phyloP scores from a whole-genome alignment of 1,284 basidiomycete genomes.

The Sporisorium sorghi region DNA sequence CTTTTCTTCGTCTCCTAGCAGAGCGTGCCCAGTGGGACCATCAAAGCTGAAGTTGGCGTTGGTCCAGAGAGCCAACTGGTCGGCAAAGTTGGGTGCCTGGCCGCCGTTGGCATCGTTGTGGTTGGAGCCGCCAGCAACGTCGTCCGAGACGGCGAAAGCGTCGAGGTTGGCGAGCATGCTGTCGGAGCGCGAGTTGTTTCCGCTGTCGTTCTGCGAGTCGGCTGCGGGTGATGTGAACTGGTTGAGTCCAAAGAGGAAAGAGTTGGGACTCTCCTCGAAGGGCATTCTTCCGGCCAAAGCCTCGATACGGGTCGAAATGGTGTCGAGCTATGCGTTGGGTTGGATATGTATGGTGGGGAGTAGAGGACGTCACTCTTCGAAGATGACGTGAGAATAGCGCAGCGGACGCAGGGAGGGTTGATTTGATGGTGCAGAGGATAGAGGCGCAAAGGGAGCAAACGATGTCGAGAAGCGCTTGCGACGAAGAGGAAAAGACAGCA shows the following conservation, averaged over 20 bases:
- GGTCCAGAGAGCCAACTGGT: constrained; percentile 68
- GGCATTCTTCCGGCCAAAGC: constrained; percentile 40
- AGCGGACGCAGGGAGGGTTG: not conserved
- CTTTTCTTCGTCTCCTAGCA: constrained; percentile 68
- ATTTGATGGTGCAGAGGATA: constrained; percentile 6
- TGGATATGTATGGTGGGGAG: not conserved
- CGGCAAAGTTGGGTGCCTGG: constrained; percentile 60
- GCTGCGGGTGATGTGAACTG: constrained; percentile 55
- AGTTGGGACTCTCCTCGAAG: constrained; percentile 59
- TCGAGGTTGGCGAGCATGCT: constrained; percentile 55
- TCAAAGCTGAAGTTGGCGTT: constrained; percentile 69
- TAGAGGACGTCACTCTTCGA: not conserved
- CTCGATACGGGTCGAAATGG: constrained; percentile 5
- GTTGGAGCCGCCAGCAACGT: constrained; percentile 28
- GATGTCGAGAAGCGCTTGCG: too few relatives aligned
- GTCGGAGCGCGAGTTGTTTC: constrained; percentile 35
- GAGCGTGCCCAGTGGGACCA: constrained; percentile 67
- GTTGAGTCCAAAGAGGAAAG: constrained; percentile 64
- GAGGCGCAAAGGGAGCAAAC: not conserved
- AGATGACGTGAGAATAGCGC: not conserved
- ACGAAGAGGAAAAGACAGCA: not conserved
- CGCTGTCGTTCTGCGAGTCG: constrained; percentile 40
- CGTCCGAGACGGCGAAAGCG: constrained; percentile 46
- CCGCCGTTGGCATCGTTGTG: constrained; percentile 36
- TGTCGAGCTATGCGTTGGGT: not conserved